These are phyloP conservation scores for Entonaema liquescens DNA, from an alignment of 495 filamentous ascomycete genomes.

Conservation along the genomic window DNA sequence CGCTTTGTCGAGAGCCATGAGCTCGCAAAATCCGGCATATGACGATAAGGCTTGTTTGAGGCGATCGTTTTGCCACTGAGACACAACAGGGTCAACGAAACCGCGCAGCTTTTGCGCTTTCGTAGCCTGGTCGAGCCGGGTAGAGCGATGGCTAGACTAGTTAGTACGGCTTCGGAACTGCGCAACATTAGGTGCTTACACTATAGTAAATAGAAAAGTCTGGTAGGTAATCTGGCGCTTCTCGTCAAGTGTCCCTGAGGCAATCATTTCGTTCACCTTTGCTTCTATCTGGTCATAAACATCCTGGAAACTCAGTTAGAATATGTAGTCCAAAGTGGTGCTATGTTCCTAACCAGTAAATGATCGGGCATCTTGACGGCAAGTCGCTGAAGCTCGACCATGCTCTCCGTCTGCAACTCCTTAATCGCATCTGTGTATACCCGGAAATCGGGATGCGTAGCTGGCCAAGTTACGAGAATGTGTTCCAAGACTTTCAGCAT, in stretches of 20 bases:
- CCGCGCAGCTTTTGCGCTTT: slow-evolving; percentile 70
- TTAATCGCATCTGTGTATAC: slow-evolving; percentile 91
- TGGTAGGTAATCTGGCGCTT: slow-evolving; percentile 71
- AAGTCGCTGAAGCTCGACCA: slow-evolving; percentile 85
- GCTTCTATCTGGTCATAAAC: slow-evolving; percentile 88
- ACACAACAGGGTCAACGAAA: slow-evolving; percentile 80
- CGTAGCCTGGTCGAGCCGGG: slow-evolving; percentile 70
- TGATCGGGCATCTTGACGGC: slow-evolving; percentile 91
- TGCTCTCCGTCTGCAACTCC: slow-evolving; percentile 81
- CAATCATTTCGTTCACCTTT: slow-evolving; percentile 82
- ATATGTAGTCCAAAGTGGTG: not conserved
- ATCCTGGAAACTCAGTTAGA: slow-evolving; percentile 53
- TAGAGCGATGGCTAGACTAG: slow-evolving; percentile 73
- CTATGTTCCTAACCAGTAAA: slow-evolving; percentile 65
- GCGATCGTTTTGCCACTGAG: slow-evolving; percentile 78
- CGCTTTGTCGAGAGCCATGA: slow-evolving; percentile 80
- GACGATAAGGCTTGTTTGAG: slow-evolving; percentile 74
- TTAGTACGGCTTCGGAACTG: slow-evolving; percentile 7
- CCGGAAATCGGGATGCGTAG: slow-evolving; percentile 70
- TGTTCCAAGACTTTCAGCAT: slow-evolving; percentile 89
- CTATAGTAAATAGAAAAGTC: slow-evolving; percentile 89
- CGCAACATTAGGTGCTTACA: slow-evolving; percentile 59
- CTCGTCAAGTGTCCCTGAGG: slow-evolving; percentile 76
- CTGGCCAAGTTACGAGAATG: slow-evolving; percentile 81
- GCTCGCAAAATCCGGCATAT: slow-evolving; percentile 79